Percentiles rank a stretch among this genome's conserved stretches.
These are phyloP conservation scores for Mucor mucedo DNA, from an alignment of 371 early-diverging fungal species.

Conservation along the genomic window DNA sequence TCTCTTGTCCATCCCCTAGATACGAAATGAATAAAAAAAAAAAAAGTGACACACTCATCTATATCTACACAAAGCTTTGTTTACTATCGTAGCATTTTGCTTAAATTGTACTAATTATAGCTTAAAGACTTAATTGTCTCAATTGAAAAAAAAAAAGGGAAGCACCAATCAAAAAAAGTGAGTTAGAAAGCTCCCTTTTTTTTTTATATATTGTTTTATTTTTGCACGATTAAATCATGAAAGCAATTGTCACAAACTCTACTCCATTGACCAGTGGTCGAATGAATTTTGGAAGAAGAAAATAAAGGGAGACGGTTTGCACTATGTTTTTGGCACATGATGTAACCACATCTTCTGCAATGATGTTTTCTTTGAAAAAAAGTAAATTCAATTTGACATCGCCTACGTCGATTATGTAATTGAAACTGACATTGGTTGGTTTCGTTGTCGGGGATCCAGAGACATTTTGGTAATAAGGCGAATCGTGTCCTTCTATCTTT, in stretches of 20 bases:
- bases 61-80: too few species aligned
- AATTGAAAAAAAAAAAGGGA: too few species aligned
- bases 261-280: constrained; percentile 36
- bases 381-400: constrained; percentile 31
- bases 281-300: constrained; percentile 12
- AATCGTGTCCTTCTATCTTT: constrained; percentile 40
- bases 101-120: too few species aligned
- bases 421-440: constrained; percentile 44
- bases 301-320: constrained; percentile 47
- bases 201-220: constrained; percentile 11
- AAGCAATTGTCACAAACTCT: constrained; percentile 52
- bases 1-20: too few species aligned
- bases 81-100: too few species aligned
- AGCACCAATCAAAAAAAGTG: background rate
- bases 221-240: constrained; percentile 33
- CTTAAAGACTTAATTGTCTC: too few species aligned
- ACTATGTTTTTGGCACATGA: constrained; percentile 50
- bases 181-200: background rate
- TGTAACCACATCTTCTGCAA: constrained; percentile 46
- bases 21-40: too few species aligned
- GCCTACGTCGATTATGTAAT: constrained; percentile 6
- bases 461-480: constrained; percentile 29
- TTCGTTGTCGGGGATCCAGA: constrained; percentile 47
- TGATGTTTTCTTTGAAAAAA: constrained; percentile 51
- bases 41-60: too few species aligned